A percentile compares a stretch with the other conserved stretches of the same genome.
phyloP scores from a whole-genome alignment of 2,329 filamentous ascomycete species.

The Sarocladium kiliense region DNA sequence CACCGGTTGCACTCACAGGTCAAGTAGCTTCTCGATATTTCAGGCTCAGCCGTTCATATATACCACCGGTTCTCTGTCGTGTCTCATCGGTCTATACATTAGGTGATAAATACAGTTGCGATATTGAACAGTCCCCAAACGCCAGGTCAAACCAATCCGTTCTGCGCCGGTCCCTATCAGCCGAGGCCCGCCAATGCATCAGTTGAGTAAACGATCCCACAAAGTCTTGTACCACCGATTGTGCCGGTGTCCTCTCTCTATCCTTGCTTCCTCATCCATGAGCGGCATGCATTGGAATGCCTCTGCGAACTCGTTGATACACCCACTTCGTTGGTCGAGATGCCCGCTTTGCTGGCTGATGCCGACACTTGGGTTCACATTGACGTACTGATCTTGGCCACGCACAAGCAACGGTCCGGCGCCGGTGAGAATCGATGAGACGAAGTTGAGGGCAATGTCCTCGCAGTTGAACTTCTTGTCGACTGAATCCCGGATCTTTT shows the following conservation, averaged over 20 bases:
- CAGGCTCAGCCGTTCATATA: neutral
- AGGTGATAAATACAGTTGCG: neutral
- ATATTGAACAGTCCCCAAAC: neutral
- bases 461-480: conserved; percentile 19
- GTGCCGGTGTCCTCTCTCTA: conserved; percentile 6
- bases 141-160: neutral
- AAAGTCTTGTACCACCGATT: conserved; percentile 2
- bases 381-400: conserved; percentile 11
- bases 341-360: conserved; percentile 10
- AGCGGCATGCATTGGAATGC: conserved; percentile 14
- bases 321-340: conserved; percentile 9
- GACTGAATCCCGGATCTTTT: conserved; percentile 15
- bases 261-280: conserved; percentile 8
- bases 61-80: neutral
- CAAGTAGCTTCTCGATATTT: too few species aligned
- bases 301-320: conserved; percentile 13
- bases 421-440: conserved; percentile 14
- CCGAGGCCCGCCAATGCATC: neutral
- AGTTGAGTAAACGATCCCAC: conserved; percentile 9
- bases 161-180: neutral
- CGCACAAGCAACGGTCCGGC: conserved; percentile 15
- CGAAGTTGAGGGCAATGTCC: conserved; percentile 18
- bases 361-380: conserved; percentile 10
- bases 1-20: too few species aligned
- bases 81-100: neutral